phyloP scores from a whole-genome alignment of 2,329 filamentous ascomycete species.

The Cryphonectria parasitica region DNA sequence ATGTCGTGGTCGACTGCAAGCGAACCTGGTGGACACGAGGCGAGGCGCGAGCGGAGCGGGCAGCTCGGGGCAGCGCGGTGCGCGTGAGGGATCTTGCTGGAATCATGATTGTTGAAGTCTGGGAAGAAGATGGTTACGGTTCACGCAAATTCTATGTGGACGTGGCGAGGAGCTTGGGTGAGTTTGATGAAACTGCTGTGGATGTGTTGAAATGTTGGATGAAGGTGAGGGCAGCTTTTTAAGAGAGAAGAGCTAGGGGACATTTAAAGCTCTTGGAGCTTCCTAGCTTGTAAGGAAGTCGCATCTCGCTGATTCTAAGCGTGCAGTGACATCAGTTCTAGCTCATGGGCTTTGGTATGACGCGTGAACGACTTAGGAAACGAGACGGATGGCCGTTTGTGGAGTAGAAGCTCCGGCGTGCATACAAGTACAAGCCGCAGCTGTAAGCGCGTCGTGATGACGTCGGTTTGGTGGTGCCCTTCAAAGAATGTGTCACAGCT shows the following conservation, averaged over 20 bases:
- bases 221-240: background rate
- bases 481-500: background rate
- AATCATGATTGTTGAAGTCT: slow-evolving; percentile 19
- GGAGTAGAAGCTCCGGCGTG: slow-evolving; percentile 4
- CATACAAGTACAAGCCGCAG: background rate
- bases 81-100: slow-evolving; percentile 25
- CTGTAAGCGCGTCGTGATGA: slow-evolving; percentile 5
- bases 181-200: background rate
- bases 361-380: background rate
- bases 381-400: background rate
- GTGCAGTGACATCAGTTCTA: slow-evolving; percentile 5
- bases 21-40: slow-evolving; percentile 20
- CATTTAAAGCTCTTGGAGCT: background rate
- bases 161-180: background rate
- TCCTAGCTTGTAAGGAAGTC: background rate
- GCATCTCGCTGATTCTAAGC: background rate
- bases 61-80: slow-evolving; percentile 20
- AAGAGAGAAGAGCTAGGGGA: background rate
- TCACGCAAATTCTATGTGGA: background rate
- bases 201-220: background rate
- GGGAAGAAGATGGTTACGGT: background rate
- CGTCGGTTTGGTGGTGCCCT: background rate
- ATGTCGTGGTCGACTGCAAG: slow-evolving; percentile 26
- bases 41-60: slow-evolving; percentile 14
- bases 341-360: background rate